Conservation (phyloP, 75 land plant genomes). For the Pinus tabuliformis region DNA sequence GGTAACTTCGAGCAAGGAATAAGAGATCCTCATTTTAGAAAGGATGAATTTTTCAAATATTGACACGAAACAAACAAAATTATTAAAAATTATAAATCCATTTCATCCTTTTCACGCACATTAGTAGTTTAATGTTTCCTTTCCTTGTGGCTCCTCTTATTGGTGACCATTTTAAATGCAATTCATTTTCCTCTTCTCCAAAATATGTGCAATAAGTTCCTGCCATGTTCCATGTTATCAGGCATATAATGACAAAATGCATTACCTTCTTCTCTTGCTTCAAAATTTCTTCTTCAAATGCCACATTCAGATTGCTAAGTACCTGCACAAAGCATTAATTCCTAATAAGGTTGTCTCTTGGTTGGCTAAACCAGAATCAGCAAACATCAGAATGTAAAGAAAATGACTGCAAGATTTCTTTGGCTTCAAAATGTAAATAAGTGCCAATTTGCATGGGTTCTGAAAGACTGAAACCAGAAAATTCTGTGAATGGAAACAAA, state of each 20-base stretch:
- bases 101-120: too few species aligned
- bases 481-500: neutral
- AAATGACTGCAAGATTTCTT: neutral
- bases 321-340: constrained; percentile 16
- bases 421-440: too few species aligned
- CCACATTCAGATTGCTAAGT: constrained; percentile 11
- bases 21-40: neutral
- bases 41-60: neutral
- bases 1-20: neutral
- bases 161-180: too few species aligned
- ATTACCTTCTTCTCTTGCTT: constrained; percentile 32
- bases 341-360: neutral
- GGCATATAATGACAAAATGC: neutral
- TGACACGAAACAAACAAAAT: neutral
- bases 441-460: too few species aligned
- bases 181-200: too few species aligned
- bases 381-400: neutral
- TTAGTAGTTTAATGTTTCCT: neutral
- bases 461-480: too few species aligned
- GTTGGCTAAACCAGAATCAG: neutral
- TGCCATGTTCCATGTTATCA: too few species aligned
- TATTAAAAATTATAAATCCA: neutral
- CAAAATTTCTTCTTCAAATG: constrained; percentile 23
- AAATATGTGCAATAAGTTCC: too few species aligned
- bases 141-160: neutral